Conservation (phyloP, 2,329 filamentous ascomycete species). For the Arthrobotrys conoides region DNA sequence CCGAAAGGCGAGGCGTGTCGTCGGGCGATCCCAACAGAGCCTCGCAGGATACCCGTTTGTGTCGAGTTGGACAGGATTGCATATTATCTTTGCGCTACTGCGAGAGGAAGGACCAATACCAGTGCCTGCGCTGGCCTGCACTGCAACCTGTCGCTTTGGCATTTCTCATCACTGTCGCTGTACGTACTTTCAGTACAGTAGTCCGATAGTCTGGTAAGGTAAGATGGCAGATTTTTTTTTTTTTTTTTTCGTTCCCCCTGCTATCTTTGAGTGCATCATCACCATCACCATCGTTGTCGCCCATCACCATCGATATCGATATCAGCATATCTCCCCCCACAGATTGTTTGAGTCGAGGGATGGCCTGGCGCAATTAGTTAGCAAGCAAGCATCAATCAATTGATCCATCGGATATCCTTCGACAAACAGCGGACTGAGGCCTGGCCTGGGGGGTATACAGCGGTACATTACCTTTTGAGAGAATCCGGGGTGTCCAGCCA, state of each 20-base stretch:
- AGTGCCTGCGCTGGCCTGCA: conserved; percentile 42
- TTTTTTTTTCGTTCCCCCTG: conserved; percentile 6
- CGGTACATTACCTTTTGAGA: conserved; percentile 15
- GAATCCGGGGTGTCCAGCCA: conserved; percentile 61
- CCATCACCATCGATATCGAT: conserved; percentile 12
- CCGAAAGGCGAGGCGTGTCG: conserved; percentile 17
- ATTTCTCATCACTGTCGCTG: conserved; percentile 56
- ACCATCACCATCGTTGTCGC: conserved; percentile 10
- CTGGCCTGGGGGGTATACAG: background rate
- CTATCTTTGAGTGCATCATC: conserved; percentile 10
- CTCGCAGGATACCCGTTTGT: conserved; percentile 53
- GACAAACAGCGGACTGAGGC: conserved; percentile 34
- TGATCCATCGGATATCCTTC: conserved; percentile 19
- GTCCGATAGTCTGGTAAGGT: conserved; percentile 45
- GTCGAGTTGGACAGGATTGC: conserved; percentile 43
- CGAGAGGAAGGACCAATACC: conserved; percentile 44
- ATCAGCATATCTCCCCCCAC: background rate
- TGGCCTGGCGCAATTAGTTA: conserved; percentile 5
- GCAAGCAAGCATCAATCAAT: conserved; percentile 19
- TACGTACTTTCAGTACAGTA: too few species aligned
- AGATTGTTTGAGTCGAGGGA: background rate
- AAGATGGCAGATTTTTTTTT: conserved; percentile 12
- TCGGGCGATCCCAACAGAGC: conserved; percentile 51
- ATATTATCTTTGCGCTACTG: conserved; percentile 26
- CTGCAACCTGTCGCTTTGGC: conserved; percentile 58